These are phyloP conservation scores for Picochlorum costavermella DNA, from an alignment of 139 green algal species.

Conservation along the genomic window DNA sequence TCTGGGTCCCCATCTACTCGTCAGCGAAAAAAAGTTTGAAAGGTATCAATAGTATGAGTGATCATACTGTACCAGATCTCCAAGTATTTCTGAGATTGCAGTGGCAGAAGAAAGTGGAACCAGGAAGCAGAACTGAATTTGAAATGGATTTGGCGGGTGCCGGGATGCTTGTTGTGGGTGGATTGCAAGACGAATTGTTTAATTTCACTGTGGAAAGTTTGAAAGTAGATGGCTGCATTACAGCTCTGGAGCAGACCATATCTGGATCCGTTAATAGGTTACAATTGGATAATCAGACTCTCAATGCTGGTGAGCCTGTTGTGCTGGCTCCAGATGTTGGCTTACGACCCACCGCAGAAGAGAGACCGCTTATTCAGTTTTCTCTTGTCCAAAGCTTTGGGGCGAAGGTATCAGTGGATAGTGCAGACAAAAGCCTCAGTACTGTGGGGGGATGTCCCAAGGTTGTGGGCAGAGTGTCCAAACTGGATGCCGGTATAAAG, in stretches of 20 bases:
- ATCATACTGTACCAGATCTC: background rate
- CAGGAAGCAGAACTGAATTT: slow-evolving; percentile 29
- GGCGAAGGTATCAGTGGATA: slow-evolving; percentile 8
- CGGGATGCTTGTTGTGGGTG: slow-evolving; percentile 49
- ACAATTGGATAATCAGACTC: slow-evolving; percentile 84
- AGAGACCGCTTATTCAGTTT: slow-evolving; percentile 37
- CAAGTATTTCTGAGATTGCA: slow-evolving; percentile 64
- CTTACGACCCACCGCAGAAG: background rate
- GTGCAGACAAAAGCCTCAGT: background rate
- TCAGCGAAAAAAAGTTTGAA: slow-evolving; percentile 1
- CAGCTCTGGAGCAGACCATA: slow-evolving; percentile 19
- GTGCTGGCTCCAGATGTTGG: slow-evolving; percentile 55
- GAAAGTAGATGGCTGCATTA: slow-evolving; percentile 7
- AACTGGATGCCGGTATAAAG: background rate
- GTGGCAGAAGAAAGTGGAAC: slow-evolving; percentile 34
- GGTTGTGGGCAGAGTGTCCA: background rate
- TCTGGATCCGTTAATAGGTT: slow-evolving; percentile 43
- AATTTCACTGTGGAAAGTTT: slow-evolving; percentile 54
- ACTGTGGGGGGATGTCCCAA: background rate
- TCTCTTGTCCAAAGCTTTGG: slow-evolving; percentile 35
- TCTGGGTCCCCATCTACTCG: slow-evolving; percentile 57
- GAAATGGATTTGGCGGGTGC: slow-evolving; percentile 51
- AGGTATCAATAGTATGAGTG: slow-evolving; percentile 3
- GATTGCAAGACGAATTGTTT: slow-evolving; percentile 71
- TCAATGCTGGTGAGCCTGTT: slow-evolving; percentile 67